phyloP scores from a whole-genome alignment of 805 yeast genomes.

The Wickerhamomyces sydowiorum region DNA sequence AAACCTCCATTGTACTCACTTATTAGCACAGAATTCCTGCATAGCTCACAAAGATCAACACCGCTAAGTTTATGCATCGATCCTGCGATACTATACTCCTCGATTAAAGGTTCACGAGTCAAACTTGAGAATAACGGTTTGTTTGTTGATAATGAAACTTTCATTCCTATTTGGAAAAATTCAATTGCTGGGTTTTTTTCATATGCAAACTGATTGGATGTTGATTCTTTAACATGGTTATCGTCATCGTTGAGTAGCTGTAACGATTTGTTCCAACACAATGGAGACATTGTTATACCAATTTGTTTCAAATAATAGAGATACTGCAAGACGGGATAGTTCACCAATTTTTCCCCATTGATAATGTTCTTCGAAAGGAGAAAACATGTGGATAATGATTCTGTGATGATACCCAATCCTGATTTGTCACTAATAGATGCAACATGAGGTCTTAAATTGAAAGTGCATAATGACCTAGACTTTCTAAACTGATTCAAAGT shows the following conservation, averaged over 20 bases:
- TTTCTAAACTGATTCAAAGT: conserved; percentile 17
- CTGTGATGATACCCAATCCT: conserved; percentile 22
- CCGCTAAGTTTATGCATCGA: conserved; percentile 19
- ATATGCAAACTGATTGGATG: conserved; percentile 5
- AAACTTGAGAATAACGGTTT: conserved; percentile 21
- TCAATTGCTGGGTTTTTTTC: conserved; percentile 18
- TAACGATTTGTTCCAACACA: conserved; percentile 23
- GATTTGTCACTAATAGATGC: conserved; percentile 18
- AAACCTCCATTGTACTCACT: conserved; percentile 19
- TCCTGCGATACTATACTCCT: conserved; percentile 23
- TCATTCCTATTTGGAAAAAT: conserved; percentile 21
- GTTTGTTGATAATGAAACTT: conserved; percentile 18
- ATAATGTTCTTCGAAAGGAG: conserved; percentile 18
- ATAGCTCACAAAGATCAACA: conserved; percentile 23
- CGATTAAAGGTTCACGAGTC: conserved; percentile 24
- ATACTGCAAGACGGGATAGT: conserved; percentile 21
- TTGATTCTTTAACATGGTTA: conserved; percentile 3
- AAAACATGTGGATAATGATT: conserved; percentile 17
- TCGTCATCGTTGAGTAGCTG: conserved; percentile 20
- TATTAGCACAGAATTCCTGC: conserved; percentile 22
- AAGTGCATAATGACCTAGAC: conserved; percentile 9
- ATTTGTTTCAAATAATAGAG: conserved; percentile 22
- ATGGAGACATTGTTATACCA: conserved; percentile 24
- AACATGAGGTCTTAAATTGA: conserved; percentile 18
- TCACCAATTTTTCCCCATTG: conserved; percentile 19